Conservation (phyloP, 1,284 basidiomycete genomes). For the Coniferiporia sulphurascens region DNA sequence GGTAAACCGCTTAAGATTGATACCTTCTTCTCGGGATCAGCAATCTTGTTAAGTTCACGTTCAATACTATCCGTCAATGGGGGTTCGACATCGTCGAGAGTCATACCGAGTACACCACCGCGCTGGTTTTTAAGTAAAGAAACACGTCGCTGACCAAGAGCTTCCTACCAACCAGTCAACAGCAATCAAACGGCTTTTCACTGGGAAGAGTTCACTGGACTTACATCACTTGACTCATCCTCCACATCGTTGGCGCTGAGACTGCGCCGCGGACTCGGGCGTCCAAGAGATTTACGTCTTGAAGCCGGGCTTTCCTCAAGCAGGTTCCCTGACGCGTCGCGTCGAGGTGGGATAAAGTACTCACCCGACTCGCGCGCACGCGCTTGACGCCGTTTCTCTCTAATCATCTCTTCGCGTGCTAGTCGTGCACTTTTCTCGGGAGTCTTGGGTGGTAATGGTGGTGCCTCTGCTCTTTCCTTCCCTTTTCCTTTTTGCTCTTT, state of each 20-base stretch:
- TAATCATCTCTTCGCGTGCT: slow-evolving; percentile 63
- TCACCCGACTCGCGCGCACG: slow-evolving; percentile 49
- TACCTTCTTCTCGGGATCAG: slow-evolving; percentile 47
- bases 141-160: slow-evolving; percentile 18
- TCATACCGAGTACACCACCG: slow-evolving; percentile 38
- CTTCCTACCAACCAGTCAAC: slow-evolving; percentile 6
- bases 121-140: slow-evolving; percentile 15
- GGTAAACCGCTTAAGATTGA: slow-evolving; percentile 22
- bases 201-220: slow-evolving; percentile 10
- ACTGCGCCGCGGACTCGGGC: slow-evolving; percentile 59
- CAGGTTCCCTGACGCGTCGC: slow-evolving; percentile 14
- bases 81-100: slow-evolving; percentile 42
- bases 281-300: slow-evolving; percentile 35
- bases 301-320: slow-evolving; percentile 14
- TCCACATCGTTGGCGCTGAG: slow-evolving; percentile 70
- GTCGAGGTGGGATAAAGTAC: slow-evolving; percentile 16
- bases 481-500: background rate
- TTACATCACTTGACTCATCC: slow-evolving; percentile 29
- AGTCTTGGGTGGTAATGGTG: slow-evolving; percentile 48
- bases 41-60: slow-evolving; percentile 57
- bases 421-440: slow-evolving; percentile 48
- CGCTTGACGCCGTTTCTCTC: slow-evolving; percentile 65
- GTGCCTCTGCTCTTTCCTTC: slow-evolving; percentile 24
- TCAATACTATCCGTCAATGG: slow-evolving; percentile 62
- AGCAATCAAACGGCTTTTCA: background rate